Evolutionary conservation across 75 land plant species (phyloP).

Genomic region (Pinus albicaulis): DNA sequence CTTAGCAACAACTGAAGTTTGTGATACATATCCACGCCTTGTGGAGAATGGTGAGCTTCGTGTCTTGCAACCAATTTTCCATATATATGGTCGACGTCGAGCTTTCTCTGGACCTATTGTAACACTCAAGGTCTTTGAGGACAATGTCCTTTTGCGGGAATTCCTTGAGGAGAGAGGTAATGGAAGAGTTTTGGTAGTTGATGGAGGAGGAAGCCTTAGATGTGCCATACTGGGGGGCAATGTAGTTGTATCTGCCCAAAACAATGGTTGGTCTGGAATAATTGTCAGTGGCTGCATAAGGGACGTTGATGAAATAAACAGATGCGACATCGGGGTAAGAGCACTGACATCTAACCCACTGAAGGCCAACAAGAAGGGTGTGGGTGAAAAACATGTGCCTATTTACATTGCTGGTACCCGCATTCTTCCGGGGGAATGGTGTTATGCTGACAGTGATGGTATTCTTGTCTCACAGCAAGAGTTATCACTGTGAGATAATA

Average conservation of each 20-base stretch:
- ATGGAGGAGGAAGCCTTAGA: slow-evolving; percentile 84
- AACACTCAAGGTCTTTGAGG: slow-evolving; percentile 87
- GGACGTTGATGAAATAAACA: slow-evolving; percentile 88
- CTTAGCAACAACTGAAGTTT: slow-evolving; percentile 64
- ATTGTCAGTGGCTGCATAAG: slow-evolving; percentile 81
- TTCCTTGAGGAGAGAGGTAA: slow-evolving; percentile 65
- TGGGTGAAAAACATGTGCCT: slow-evolving; percentile 59
- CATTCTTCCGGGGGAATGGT: slow-evolving; percentile 76
- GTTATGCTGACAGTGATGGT: slow-evolving; percentile 88
- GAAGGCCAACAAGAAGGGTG: slow-evolving; percentile 72
- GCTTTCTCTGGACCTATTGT: slow-evolving; percentile 68
- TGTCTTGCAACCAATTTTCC: slow-evolving; percentile 59
- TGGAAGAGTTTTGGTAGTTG: slow-evolving; percentile 78
- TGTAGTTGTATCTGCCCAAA: slow-evolving; percentile 58
- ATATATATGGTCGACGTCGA: slow-evolving; percentile 56
- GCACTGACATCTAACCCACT: slow-evolving; percentile 75
- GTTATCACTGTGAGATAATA: slow-evolving; percentile 27
- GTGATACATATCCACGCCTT: slow-evolving; percentile 53
- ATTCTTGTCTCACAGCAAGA: slow-evolving; percentile 58
- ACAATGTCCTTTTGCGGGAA: slow-evolving; percentile 77
- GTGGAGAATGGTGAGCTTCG: slow-evolving; percentile 58
- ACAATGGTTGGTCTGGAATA: slow-evolving; percentile 78
- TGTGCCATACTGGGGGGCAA: slow-evolving; percentile 89
- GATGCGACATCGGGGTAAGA: slow-evolving; percentile 71
- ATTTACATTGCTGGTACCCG: slow-evolving; percentile 55